Base-by-base conservation (phyloP, 352 stramenopile species). In the Phytophthora sojae region DNA sequence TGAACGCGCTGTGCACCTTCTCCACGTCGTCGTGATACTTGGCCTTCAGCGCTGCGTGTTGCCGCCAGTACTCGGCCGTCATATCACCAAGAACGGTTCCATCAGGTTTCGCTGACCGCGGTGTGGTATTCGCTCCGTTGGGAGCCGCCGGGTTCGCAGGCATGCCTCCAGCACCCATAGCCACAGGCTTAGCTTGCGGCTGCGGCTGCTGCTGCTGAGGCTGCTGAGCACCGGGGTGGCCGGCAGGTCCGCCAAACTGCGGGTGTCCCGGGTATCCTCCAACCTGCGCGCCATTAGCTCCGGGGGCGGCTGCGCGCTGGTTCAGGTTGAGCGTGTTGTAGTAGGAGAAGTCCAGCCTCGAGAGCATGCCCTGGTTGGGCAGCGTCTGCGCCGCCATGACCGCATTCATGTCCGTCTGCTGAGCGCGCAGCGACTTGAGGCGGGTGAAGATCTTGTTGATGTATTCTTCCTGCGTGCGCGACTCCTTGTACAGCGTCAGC, bases 401-500 rank as follows among this genome's bases (percentile, higher is more conserved):
- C 11, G 85, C 87, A 57, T 83, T 85, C 82, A 91, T 86, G 68
- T 95, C 86, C 6, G 82, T 88, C 54, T 86, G 84, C 63, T 95
- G 88, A 39, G 77, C 79, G 25, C 87, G 86, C 44, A 95, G 73
- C 47, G 83, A 88, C 77, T 94, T 92, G 32, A 95, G 77, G 1
- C 88, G 80, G 47, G 91, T 92, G 69, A 95, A 92, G 55, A 95
- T 95, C 80, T 95, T 93, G 68, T 87, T 94, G 61, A 95, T 95
- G 72, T 95, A 95, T 64, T 92, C 88, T 57, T 95, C 84, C 71
- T 95, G 86, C 15, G 88, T 95, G 15, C 79, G 86, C 47, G 86
- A 92, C 71, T 95, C 88, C 67, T 93, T 92, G 77, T 91, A 95
- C 6, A 94, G 75, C 56, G 84, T 90, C 52, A 95, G 70, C 77